Percentiles rank a stretch among this genome's conserved stretches.
These are phyloP conservation scores for Xylaria flabelliformis DNA, from an alignment of 495 filamentous ascomycete species.

Conservation along the genomic window DNA sequence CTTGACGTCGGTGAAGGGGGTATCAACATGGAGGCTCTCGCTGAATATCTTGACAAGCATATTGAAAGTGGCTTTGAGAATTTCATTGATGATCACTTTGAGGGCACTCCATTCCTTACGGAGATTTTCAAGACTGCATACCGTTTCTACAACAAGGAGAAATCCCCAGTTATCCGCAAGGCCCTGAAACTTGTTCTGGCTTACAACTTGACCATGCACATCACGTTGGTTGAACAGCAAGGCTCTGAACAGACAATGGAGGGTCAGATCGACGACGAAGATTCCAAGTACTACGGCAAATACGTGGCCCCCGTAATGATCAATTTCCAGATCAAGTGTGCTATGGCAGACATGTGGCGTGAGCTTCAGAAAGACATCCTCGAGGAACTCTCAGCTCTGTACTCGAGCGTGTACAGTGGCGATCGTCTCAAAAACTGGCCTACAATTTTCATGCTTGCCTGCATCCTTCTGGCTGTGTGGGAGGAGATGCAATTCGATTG, in stretches of 20 bases:
- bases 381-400: conserved; percentile 86
- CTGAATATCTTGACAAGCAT: conserved; percentile 90
- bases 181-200: conserved; percentile 89
- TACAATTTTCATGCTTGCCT: conserved; percentile 93
- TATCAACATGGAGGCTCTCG: conserved; percentile 74
- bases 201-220: conserved; percentile 89
- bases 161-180: conserved; percentile 84
- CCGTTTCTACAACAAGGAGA: conserved; percentile 83
- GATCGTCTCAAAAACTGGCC: conserved; percentile 97
- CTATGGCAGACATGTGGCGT: conserved; percentile 94
- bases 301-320: conserved; percentile 94
- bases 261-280: conserved; percentile 78
- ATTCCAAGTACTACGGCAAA: conserved; percentile 84
- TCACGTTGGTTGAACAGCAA: conserved; percentile 88
- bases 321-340: conserved; percentile 97
- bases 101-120: conserved; percentile 89
- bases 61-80: conserved; percentile 87
- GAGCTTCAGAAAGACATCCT: conserved; percentile 92
- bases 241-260: conserved; percentile 77
- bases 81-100: conserved; percentile 93
- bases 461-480: conserved; percentile 89
- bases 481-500: conserved; percentile 98
- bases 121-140: conserved; percentile 94
- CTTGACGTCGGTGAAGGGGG: conserved; percentile 86
- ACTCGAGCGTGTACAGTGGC: conserved; percentile 91